Conservation (phyloP, 2,329 filamentous ascomycete genomes). For the Ambrosiella xylebori region DNA sequence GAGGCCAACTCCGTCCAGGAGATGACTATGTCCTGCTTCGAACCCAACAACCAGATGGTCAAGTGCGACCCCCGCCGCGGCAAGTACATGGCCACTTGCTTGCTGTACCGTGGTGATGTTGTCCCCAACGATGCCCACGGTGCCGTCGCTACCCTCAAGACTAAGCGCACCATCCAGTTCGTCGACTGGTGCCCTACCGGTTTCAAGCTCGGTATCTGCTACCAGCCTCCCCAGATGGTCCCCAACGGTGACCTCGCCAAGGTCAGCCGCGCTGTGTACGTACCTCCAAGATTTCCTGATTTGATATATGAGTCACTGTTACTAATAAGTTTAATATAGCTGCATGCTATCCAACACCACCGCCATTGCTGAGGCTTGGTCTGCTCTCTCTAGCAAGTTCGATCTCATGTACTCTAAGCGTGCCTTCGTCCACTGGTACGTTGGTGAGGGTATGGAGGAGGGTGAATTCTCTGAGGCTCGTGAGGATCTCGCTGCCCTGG, state of each 20-base stretch:
- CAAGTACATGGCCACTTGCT: slow-evolving; percentile 99
- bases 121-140: slow-evolving; percentile 89
- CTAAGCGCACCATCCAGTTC: slow-evolving; percentile 97
- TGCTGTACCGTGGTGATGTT: slow-evolving; percentile 96
- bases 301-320: not conserved
- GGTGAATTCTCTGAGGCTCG: slow-evolving; percentile 98
- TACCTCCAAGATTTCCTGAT: slow-evolving; percentile 18
- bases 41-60: slow-evolving; percentile 99
- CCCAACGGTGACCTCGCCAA: slow-evolving; percentile 95
- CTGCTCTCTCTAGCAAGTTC: slow-evolving; percentile 90
- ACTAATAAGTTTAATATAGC: slow-evolving; percentile 24
- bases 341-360: slow-evolving; percentile 99
- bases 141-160: slow-evolving; percentile 92
- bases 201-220: slow-evolving; percentile 99
- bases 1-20: slow-evolving; percentile 97
- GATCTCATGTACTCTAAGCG: slow-evolving; percentile 99
- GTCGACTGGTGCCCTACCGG: slow-evolving; percentile 99
- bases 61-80: slow-evolving; percentile 97
- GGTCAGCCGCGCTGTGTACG: slow-evolving; percentile 94
- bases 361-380: slow-evolving; percentile 96
- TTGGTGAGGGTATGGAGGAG: slow-evolving; percentile 99
- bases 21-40: slow-evolving; percentile 98
- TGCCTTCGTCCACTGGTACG: slow-evolving; percentile 99
- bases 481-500: slow-evolving; percentile 92
- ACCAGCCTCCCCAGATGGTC: slow-evolving; percentile 90